Evolutionary conservation across 2,329 filamentous ascomycete genomes (phyloP).

Genomic region (Rutstroemia sp.): DNA sequence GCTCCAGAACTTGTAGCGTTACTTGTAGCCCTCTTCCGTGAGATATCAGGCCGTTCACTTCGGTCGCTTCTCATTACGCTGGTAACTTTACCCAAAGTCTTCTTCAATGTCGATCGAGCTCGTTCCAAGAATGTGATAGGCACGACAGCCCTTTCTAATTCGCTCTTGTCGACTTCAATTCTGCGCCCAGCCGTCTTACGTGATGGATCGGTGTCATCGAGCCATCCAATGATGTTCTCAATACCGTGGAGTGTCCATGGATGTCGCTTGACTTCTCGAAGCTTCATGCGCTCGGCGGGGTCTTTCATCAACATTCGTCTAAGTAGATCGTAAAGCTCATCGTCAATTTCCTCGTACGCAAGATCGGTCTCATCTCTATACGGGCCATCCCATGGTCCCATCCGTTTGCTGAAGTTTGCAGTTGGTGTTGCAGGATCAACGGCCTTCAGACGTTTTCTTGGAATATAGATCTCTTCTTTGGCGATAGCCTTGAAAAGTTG

Average conservation of each 20-base stretch:
- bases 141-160: slow-evolving; percentile 84
- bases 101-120: slow-evolving; percentile 70
- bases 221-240: slow-evolving; percentile 67
- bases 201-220: slow-evolving; percentile 88
- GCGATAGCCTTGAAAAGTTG: slow-evolving; percentile 89
- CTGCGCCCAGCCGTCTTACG: slow-evolving; percentile 70
- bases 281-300: slow-evolving; percentile 76
- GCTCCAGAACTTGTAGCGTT: slow-evolving; percentile 57
- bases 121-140: slow-evolving; percentile 83
- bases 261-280: slow-evolving; percentile 90
- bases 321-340: slow-evolving; percentile 71
- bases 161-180: slow-evolving; percentile 86
- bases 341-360: slow-evolving; percentile 78
- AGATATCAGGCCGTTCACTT: slow-evolving; percentile 39
- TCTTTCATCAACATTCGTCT: slow-evolving; percentile 79
- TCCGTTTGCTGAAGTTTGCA: slow-evolving; percentile 46
- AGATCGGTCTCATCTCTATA: slow-evolving; percentile 74
- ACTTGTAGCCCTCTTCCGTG: slow-evolving; percentile 49
- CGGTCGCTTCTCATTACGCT: slow-evolving; percentile 38
- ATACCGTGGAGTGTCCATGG: slow-evolving; percentile 82
- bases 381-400: slow-evolving; percentile 41
- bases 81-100: slow-evolving; percentile 56
- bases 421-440: slow-evolving; percentile 54
- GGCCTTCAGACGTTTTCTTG: slow-evolving; percentile 71
- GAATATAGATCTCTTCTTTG: slow-evolving; percentile 86